Evolutionary conservation across 768 basidiomycete genomes (phyloP), one percentile per base, ranked within the genome.

Genomic region (Termitomyces sp.): DNA sequence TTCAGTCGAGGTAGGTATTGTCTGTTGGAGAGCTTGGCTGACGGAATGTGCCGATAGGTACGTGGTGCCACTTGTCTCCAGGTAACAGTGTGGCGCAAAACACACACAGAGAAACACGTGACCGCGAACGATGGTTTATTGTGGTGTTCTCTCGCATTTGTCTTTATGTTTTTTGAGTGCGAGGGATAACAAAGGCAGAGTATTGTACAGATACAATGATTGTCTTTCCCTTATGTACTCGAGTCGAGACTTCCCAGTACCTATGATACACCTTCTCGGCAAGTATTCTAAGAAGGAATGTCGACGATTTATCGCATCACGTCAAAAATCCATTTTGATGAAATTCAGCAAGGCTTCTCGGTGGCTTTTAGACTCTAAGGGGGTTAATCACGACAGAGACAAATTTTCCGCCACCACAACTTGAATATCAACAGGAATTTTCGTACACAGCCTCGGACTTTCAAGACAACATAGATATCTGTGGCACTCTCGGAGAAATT

Each of bases 61-160:
- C 8, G 13, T 22, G 16, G 24, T 49, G 37, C 16, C 37, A 37
- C 37, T n/a, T 6, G 55, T 56, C 20, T 34, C 48, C n/a, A 48
- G 32, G 54, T 13, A 31, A 56, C 36, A 56, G 37, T 56, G 55
- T 56, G 55, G 55, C 55, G 55, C 47, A 54, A 46, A 20, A 43
- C 7, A 52, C n/a, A 29, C 26, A 27, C 18, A 2, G n/a, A n/a
- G n/a, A n/a, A 52, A 20, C 51, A 52, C 37, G 51, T 52, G 26
- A 39, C 12, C 39, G 9, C n/a, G 39, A 41, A 24, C 20, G 7
- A 5, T 31, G 13, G 6, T 22, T 48, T 32, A 9, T 48, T 5
- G 12, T 31, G 9, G n/a, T n/a, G n/a, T n/a, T 31, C 12, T 47
- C 3, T 20, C 18, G 8, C 39, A n/a, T 47, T n/a, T n/a, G 18